Percentiles rank a stretch among this genome's conserved stretches.
These are phyloP conservation scores for Staphylotrichum tortipilum DNA, from an alignment of 495 filamentous ascomycete genomes.

Conservation along the genomic window DNA sequence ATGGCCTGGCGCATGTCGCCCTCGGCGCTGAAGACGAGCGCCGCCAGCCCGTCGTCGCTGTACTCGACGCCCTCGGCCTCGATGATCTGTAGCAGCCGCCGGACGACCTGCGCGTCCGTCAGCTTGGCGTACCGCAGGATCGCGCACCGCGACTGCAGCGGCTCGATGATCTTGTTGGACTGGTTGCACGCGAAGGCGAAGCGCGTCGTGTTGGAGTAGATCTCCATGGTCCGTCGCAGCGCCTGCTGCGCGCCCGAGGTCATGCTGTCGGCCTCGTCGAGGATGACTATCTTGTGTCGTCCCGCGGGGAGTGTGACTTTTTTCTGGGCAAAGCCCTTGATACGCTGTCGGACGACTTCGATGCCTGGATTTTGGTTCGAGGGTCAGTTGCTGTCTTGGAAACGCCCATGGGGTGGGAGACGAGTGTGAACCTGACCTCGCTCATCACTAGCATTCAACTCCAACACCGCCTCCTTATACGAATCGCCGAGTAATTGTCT, in stretches of 20 bases:
- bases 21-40: conserved; percentile 92
- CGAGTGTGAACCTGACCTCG: conserved; percentile 66
- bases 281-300: conserved; percentile 91
- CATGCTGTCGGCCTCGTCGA: conserved; percentile 98
- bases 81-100: conserved; percentile 82
- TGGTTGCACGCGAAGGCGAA: conserved; percentile 99
- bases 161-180: conserved; percentile 99
- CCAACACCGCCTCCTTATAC: conserved; percentile 96
- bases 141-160: conserved; percentile 89
- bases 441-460: conserved; percentile 94
- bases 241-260: conserved; percentile 94
- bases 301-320: conserved; percentile 92
- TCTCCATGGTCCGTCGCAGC: conserved; percentile 95
- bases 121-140: conserved; percentile 91
- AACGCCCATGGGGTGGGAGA: too few relatives aligned
- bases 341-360: conserved; percentile 95
- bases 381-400: too few relatives aligned
- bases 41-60: conserved; percentile 88
- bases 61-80: conserved; percentile 79
- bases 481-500: conserved; percentile 84
- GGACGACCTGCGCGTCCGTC: conserved; percentile 86
- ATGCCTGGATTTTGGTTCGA: too few relatives aligned
- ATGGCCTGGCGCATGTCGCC: conserved; percentile 99
- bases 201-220: conserved; percentile 90
- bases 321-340: conserved; percentile 98